phyloP scores from a whole-genome alignment of 805 yeast genomes.

The Priceomyces melissophilus region DNA sequence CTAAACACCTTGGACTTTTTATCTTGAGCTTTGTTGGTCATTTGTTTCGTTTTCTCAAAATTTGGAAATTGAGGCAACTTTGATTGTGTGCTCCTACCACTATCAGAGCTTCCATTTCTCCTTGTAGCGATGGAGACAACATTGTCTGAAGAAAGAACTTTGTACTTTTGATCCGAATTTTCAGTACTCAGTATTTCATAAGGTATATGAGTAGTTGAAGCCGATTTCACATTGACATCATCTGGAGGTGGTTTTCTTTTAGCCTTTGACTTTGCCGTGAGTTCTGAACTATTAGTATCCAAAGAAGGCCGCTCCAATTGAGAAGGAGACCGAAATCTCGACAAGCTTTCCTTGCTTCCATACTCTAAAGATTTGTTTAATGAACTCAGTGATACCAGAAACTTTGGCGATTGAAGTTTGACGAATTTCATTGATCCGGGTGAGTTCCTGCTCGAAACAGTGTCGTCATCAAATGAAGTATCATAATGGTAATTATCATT shows the following conservation, averaged over 20 bases:
- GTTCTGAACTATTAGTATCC: constrained; percentile 8
- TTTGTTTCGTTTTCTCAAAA: constrained; percentile 12
- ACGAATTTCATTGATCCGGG: neutral
- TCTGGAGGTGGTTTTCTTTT: constrained; percentile 30
- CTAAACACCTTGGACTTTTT: constrained; percentile 17
- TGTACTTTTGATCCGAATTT: neutral
- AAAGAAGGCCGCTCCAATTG: constrained; percentile 9
- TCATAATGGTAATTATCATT: neutral
- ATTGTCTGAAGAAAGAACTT: neutral
- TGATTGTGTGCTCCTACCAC: neutral
- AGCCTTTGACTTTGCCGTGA: constrained; percentile 13
- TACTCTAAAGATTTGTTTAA: constrained; percentile 22
- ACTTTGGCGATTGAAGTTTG: constrained; percentile 18
- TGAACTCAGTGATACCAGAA: constrained; percentile 27
- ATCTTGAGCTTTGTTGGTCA: constrained; percentile 1
- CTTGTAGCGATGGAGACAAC: neutral
- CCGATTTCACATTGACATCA: neutral
- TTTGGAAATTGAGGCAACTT: constrained; percentile 36
- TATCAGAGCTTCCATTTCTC: neutral
- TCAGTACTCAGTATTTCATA: neutral
- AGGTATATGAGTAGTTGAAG: neutral
- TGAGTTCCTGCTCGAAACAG: constrained; percentile 1
- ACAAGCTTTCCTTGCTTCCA: constrained; percentile 19
- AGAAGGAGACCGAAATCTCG: constrained; percentile 3
- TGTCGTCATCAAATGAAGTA: constrained; percentile 8